Base-by-base conservation (phyloP, 2,329 filamentous ascomycete species). In the Kalaharituber pfeilii region DNA sequence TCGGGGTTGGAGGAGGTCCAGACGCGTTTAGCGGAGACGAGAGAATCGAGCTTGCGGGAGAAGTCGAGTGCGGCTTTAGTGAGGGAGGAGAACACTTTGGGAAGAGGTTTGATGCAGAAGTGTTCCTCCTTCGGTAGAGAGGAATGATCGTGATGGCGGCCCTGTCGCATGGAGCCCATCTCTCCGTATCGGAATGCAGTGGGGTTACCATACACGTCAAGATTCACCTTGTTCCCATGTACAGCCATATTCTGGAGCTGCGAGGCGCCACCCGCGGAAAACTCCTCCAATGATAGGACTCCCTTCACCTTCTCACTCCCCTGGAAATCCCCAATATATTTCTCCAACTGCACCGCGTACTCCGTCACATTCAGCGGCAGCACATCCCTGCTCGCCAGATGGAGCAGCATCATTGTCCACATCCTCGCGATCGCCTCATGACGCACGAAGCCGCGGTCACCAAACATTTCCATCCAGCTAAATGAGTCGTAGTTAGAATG, bases 401-500 rank as follows among this genome's bases (percentile, higher is more conserved):
- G 75, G 3, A 78, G 78, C 1, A 79, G 71, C 22, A 80, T 69
- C 42, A 85, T 65, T 18, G 75, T 77, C 45, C 82, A 73, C 11
- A 88, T 66, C 65, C 83, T 81, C 2, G 82, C 74, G 70, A 80
- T 77, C 49, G 81, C 72, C 57, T 73, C 67, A 67, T 86, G 83
- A 63, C 86, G 84, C 47, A 75, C 70, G 54, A 79, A 81, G 22
- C 73, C 76, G 1, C 73, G 73, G 60, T 94, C 86, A 3, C 85
- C 85, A 60, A 79, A 86, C 2, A 72, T 81, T 13, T 81, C 74
- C 84, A 91, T 91, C 86, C 86, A 93, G 63, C 81, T 72, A 65
- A 84, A 88, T 29, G 77, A 84, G 65, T 93, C 86, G 65, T 88
- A 93, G 68, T 91, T 91, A 58, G 78, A 77, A 66, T 93, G 85